phyloP scores from a whole-genome alignment of 2,329 filamentous ascomycete species.

The Didymella exigua region DNA sequence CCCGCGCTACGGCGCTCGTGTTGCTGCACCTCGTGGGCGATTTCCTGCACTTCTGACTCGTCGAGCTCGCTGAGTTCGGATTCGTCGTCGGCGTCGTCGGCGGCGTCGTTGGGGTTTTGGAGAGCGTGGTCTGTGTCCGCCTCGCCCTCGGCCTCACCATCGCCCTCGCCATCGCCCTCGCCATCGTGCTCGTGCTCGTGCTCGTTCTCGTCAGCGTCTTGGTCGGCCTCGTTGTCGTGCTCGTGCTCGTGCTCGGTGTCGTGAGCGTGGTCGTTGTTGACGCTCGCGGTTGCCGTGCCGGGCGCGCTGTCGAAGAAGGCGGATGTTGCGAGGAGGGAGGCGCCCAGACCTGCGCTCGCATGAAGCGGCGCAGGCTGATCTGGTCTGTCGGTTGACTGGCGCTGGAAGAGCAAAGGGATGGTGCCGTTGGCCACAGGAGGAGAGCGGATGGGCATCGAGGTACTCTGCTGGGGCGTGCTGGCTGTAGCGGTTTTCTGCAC shows the following conservation, averaged over 20 bases:
- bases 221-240: conserved; percentile 31
- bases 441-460: conserved; percentile 44
- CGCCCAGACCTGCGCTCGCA: conserved; percentile 7
- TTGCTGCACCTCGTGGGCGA: conserved; percentile 29
- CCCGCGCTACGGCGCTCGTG: conserved; percentile 23
- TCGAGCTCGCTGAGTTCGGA: conserved; percentile 61
- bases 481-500: conserved; percentile 48
- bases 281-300: conserved; percentile 51
- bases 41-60: conserved; percentile 48
- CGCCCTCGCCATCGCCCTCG: conserved; percentile 58
- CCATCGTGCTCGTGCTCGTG: conserved; percentile 37
- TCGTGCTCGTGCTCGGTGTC: conserved; percentile 1
- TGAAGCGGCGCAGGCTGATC: conserved; percentile 2
- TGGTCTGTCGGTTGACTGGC: conserved; percentile 29
- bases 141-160: too few relatives aligned
- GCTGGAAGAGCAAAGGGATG: conserved; percentile 25
- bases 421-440: conserved; percentile 27
- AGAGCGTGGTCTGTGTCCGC: too few relatives aligned
- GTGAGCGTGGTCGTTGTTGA: conserved; percentile 39
- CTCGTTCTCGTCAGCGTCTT: conserved; percentile 40
- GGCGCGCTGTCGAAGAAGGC: conserved; percentile 42
- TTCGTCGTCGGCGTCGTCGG: conserved; percentile 60
- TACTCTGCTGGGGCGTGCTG: conserved; percentile 37
- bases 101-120: conserved; percentile 54
- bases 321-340: conserved; percentile 23